Percentiles rank a stretch among this genome's conserved stretches.
Evolutionary conservation across 306 rosid species (phyloP).

Genomic region (Begonia loranthoides): DNA sequence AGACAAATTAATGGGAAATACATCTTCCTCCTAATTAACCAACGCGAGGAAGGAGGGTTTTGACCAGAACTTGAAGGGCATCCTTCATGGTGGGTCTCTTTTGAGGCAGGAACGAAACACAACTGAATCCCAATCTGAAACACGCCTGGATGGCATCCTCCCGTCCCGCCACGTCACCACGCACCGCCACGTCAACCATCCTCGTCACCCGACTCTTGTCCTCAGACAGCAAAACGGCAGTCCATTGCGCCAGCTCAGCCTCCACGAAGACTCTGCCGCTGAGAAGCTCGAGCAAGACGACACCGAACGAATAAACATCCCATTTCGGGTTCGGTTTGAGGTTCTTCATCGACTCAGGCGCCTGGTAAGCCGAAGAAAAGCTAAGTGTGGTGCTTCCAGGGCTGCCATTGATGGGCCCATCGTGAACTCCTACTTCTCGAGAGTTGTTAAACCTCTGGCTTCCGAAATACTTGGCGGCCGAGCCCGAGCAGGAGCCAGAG

Average conservation of each 20-base stretch:
- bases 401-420: constrained; percentile 19
- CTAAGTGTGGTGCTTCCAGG: constrained; percentile 10
- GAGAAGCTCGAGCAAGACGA: constrained; percentile 65
- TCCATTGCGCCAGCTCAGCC: constrained; percentile 49
- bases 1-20: no score
- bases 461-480: constrained; percentile 16
- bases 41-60: constrained; percentile 12
- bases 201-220: constrained; percentile 40
- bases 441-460: constrained; percentile 20
- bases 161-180: constrained; percentile 40
- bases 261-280: constrained; percentile 47
- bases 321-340: constrained; percentile 45
- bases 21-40: neutral
- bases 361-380: constrained; percentile 31
- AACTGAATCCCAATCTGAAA: constrained; percentile 60
- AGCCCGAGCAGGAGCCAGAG: constrained; percentile 29
- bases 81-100: constrained; percentile 88
- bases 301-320: constrained; percentile 88
- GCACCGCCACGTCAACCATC: constrained; percentile 44
- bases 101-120: constrained; percentile 49
- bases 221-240: constrained; percentile 27
- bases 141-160: constrained; percentile 38
- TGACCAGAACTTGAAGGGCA: constrained; percentile 51
- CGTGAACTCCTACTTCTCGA: constrained; percentile 16
- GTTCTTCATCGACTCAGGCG: constrained; percentile 64